Evolutionary conservation across 73 alveolate genomes (phyloP).

Genomic region (Paramecium octaurelia): DNA sequence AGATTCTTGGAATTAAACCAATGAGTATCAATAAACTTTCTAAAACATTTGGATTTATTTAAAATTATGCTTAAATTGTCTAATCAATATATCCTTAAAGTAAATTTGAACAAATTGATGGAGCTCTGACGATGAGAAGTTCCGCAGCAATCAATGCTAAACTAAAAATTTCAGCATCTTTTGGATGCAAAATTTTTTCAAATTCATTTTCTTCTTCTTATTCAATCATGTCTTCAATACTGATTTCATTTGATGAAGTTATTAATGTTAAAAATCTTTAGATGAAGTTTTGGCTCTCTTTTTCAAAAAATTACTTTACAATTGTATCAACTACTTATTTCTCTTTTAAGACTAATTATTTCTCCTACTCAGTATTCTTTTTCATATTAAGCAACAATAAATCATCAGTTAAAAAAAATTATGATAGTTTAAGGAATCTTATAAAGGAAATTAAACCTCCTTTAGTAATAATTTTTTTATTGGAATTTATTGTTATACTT

Average conservation of each 20-base stretch:
- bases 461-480: background rate
- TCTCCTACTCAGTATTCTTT: background rate
- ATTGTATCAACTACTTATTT: background rate
- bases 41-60: background rate
- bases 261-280: background rate
- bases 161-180: background rate
- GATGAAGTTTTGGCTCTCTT: background rate
- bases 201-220: constrained; percentile 19
- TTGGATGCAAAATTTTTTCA: background rate
- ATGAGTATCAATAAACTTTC: background rate
- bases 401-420: background rate
- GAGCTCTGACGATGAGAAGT: background rate
- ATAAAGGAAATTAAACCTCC: background rate
- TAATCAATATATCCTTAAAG: background rate
- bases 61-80: background rate
- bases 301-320: background rate
- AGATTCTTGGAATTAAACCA: background rate
- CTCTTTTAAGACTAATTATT: background rate
- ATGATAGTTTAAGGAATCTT: background rate
- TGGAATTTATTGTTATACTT: background rate
- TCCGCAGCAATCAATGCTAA: background rate
- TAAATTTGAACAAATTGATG: background rate
- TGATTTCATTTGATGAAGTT: background rate
- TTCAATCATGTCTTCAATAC: constrained; percentile 3
- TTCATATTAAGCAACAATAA: background rate